Evolutionary conservation across 345 rosid genomes (phyloP).

Genomic region (Gossypium mustelinum): DNA sequence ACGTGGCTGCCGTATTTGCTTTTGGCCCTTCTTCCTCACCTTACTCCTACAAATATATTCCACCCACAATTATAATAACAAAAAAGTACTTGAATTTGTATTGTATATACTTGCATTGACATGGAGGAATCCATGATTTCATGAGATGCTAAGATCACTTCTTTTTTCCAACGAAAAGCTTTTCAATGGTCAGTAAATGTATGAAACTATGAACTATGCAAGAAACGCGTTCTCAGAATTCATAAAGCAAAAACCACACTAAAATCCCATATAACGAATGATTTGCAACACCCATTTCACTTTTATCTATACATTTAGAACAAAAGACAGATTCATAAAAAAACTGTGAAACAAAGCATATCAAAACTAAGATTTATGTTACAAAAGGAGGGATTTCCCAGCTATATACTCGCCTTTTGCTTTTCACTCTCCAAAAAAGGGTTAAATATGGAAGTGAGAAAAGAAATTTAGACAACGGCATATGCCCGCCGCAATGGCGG

Average conservation of each 20-base stretch:
- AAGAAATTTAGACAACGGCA: not conserved
- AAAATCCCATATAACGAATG: not conserved
- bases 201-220: not conserved
- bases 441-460: too few relatives aligned
- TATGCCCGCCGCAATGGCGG: slow-evolving; percentile 82
- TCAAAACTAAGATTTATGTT: not conserved
- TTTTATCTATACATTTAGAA: slow-evolving; percentile 21
- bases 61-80: slow-evolving; percentile 24
- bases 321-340: slow-evolving; percentile 11
- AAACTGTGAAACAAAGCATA: not conserved
- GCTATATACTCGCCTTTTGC: not conserved
- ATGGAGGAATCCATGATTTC: not conserved
- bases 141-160: not conserved
- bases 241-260: not conserved
- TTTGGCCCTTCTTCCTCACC: slow-evolving; percentile 71
- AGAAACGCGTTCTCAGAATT: not conserved
- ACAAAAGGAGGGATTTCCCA: not conserved
- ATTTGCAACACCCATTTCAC: not conserved
- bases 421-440: not conserved
- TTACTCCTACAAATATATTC: slow-evolving; percentile 53
- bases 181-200: not conserved
- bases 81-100: not conserved
- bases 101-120: not conserved
- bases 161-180: not conserved
- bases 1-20: slow-evolving; percentile 77